Evolutionary conservation across 2,329 filamentous ascomycete genomes (phyloP).

Genomic region (Colletotrichum navitas): DNA sequence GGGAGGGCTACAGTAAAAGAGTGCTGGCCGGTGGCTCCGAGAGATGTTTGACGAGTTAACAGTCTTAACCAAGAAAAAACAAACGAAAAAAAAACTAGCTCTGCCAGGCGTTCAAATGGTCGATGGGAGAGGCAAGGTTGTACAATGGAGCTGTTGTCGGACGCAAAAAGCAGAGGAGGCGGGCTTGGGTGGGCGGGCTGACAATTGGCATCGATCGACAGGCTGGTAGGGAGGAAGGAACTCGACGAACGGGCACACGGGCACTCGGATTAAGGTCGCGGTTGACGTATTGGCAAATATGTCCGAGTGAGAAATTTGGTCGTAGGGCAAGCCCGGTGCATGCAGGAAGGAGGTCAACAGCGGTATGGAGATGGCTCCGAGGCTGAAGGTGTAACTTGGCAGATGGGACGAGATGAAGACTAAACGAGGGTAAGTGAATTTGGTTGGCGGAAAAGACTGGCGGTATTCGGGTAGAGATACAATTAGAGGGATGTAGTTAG

Average conservation of each 20-base stretch:
- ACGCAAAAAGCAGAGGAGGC: constrained; percentile 23
- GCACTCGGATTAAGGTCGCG: constrained; percentile 8
- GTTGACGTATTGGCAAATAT: constrained; percentile 16
- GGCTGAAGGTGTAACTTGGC: background rate
- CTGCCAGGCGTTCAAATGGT: constrained; percentile 44
- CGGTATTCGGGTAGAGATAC: constrained; percentile 29
- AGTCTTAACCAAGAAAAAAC: constrained; percentile 50
- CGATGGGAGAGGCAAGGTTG: constrained; percentile 15
- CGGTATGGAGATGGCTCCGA: constrained; percentile 9
- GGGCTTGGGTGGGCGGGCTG: constrained; percentile 37
- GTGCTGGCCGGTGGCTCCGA: constrained; percentile 44
- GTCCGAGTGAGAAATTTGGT: constrained; percentile 10
- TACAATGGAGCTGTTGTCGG: constrained; percentile 17
- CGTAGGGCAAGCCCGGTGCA: constrained; percentile 3
- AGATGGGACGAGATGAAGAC: constrained; percentile 17
- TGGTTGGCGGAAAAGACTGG: background rate
- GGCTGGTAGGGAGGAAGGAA: constrained; percentile 27
- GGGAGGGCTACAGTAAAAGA: constrained; percentile 27
- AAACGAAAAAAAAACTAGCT: constrained; percentile 45
- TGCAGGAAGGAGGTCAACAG: constrained; percentile 26
- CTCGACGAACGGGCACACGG: constrained; percentile 13
- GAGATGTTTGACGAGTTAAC: constrained; percentile 47
- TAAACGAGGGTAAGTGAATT: constrained; percentile 35
- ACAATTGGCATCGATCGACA: constrained; percentile 42
- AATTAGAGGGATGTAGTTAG: constrained; percentile 36